Base-by-base conservation (phyloP, 1,139 yeast genomes). In the Entelexis paramagnoliae region DNA sequence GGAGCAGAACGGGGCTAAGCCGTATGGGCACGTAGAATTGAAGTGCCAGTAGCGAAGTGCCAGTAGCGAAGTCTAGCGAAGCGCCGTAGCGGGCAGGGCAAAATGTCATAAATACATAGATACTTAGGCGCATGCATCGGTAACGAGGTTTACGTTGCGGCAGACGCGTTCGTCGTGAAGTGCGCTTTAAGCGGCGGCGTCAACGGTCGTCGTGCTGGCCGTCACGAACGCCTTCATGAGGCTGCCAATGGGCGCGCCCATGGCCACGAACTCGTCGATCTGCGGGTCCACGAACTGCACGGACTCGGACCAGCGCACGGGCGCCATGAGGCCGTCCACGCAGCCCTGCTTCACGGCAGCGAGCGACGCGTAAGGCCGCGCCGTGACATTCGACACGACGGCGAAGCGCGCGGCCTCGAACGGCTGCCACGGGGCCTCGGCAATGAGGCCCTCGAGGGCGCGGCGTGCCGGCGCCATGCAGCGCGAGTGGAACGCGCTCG, bases 401-500 rank as follows among this genome's bases (percentile, higher is more conserved):
- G 58, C 50, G 48, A 53, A 54, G 17, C 55, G 16, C 2, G 63
- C 62, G 1, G 65, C 66, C 61, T 62, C 66, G 20, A 52, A 26
- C 6, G 45, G 26, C 10, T 44, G 41, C 54, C 65, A 54, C 1
- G 48, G 24, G 4, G 54, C 51, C 5, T 43, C 22, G 20, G 38
- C 51, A 35, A 55, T 56, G 13, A 62, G 51, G 19, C 54, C 50
- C 24, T 43, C 52, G 57, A 69, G 62, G 13, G 53, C 40, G 1
- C 57, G 50, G 51, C 71, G 74, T 1, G 79, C 74, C 0, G 67
- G 64, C 24, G 55, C 53, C 61, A 79, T 66, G 20, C 69, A 57
- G 1, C 63, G 57, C 47, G 72, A 73, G 61, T 79, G 83, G 62
- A 79, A 79, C 7, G 83, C 81, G 1, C 79, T 74, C 2, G 71